Conservation (phyloP, 1,284 basidiomycete genomes). For the Xerocomus amazonicus region DNA sequence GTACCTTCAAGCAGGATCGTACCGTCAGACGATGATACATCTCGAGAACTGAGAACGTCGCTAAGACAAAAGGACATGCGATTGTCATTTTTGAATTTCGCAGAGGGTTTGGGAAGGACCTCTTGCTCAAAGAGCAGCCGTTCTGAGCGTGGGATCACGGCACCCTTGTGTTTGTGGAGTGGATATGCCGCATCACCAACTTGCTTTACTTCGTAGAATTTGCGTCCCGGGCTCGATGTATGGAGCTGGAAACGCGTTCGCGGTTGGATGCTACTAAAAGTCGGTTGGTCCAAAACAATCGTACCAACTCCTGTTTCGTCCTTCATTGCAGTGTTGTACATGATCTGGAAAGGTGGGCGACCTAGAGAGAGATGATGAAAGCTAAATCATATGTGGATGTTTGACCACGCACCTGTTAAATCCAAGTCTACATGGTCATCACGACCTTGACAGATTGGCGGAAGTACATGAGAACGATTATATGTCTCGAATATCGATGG, state of each 20-base stretch:
- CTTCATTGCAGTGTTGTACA: conserved; percentile 72
- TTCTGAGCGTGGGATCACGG: conserved; percentile 59
- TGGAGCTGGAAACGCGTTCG: conserved; percentile 82
- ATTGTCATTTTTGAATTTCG: conserved; percentile 66
- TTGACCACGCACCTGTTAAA: conserved; percentile 56
- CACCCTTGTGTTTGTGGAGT: conserved; percentile 56
- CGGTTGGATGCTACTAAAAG: conserved; percentile 83
- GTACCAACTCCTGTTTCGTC: conserved; percentile 58
- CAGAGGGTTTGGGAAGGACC: conserved; percentile 73
- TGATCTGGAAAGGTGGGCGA: conserved; percentile 81
- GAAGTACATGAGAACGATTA: conserved; percentile 68
- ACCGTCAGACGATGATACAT: conserved; percentile 50
- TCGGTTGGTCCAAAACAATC: conserved; percentile 64
- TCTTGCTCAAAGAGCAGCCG: conserved; percentile 80
- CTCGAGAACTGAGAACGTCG: conserved; percentile 57
- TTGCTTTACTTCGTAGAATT: conserved; percentile 86
- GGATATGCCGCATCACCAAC: conserved; percentile 89
- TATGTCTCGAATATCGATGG: conserved; percentile 51
- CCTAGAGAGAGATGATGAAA: conserved; percentile 40
- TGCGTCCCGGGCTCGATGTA: conserved; percentile 74
- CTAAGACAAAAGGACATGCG: conserved; percentile 75
- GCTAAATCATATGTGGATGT: background rate
- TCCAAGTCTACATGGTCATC: conserved; percentile 79
- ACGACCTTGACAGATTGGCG: conserved; percentile 77
- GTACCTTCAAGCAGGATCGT: conserved; percentile 65